Evolutionary conservation across 2,329 filamentous ascomycete species (phyloP).

Genomic region (Achaetomium macrosporum): DNA sequence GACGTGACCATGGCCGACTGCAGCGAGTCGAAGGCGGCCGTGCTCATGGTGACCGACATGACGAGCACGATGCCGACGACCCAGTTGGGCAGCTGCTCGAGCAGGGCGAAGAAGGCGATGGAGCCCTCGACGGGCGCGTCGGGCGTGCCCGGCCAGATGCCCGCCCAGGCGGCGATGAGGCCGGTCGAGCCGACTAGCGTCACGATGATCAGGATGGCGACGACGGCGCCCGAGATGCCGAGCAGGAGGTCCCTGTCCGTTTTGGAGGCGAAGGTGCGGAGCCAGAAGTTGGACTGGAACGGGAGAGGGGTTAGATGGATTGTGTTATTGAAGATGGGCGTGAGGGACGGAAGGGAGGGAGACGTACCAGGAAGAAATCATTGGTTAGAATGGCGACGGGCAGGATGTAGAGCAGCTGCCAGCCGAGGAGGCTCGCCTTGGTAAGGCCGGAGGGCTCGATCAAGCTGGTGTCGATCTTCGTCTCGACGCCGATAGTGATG

Average conservation of each 20-base stretch:
- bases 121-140: conserved; percentile 53
- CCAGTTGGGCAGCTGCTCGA: conserved; percentile 68
- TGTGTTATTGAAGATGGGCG: background rate
- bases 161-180: conserved; percentile 72
- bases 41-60: conserved; percentile 72
- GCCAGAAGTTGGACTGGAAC: conserved; percentile 65
- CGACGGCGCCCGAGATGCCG: conserved; percentile 62
- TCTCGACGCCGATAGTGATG: conserved; percentile 71
- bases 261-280: conserved; percentile 73
- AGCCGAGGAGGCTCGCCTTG: conserved; percentile 66
- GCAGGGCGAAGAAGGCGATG: conserved; percentile 68
- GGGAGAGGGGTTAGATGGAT: background rate
- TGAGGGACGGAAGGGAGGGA: background rate
- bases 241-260: conserved; percentile 74
- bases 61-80: conserved; percentile 77
- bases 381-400: conserved; percentile 77
- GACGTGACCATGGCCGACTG: conserved; percentile 83
- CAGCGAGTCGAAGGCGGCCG: conserved; percentile 72
- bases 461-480: conserved; percentile 62
- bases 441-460: conserved; percentile 64
- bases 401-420: conserved; percentile 81
- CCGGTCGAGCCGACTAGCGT: conserved; percentile 68
- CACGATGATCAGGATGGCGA: conserved; percentile 61
- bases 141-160: conserved; percentile 55
- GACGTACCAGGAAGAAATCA: conserved; percentile 66